Evolutionary conservation across 495 filamentous ascomycete genomes (phyloP).

Genomic region (Penicillium arizonense): DNA sequence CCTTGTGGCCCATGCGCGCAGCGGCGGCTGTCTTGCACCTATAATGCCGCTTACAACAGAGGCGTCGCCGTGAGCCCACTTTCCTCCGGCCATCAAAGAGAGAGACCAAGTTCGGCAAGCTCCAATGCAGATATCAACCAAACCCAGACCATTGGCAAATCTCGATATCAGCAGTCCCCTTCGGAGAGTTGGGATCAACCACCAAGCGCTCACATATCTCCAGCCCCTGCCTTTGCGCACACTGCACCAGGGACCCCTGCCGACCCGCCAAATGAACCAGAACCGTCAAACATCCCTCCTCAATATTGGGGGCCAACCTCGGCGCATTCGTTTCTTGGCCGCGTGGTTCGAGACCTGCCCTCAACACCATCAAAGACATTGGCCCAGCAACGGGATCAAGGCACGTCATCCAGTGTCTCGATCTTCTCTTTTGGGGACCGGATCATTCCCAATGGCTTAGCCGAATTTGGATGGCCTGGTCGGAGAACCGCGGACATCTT

Average conservation of each 20-base stretch:
- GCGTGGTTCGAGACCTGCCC: slow-evolving; percentile 17
- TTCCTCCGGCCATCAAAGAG: slow-evolving; percentile 2
- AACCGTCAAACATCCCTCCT: slow-evolving; percentile 8
- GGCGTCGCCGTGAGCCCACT: slow-evolving; percentile 23
- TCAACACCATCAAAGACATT: slow-evolving; percentile 9
- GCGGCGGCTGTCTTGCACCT: slow-evolving; percentile 16
- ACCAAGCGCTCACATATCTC: neutral
- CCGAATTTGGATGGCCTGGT: slow-evolving; percentile 23
- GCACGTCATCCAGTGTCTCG: slow-evolving; percentile 4
- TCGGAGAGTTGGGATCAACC: neutral
- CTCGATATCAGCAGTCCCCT: neutral
- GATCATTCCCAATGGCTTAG: slow-evolving; percentile 7
- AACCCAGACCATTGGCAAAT: neutral
- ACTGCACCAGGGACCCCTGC: neutral
- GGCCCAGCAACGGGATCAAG: neutral
- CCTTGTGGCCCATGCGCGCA: slow-evolving; percentile 25
- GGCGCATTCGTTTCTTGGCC: slow-evolving; percentile 26
- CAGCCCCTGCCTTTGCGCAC: neutral
- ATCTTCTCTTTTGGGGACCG: slow-evolving; percentile 29
- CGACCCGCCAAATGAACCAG: neutral
- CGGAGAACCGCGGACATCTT: slow-evolving; percentile 11
- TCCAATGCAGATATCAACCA: neutral
- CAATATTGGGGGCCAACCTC: slow-evolving; percentile 28
- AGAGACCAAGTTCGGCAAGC: neutral
- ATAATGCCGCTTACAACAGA: slow-evolving; percentile 24